These are phyloP conservation scores for Penicillium sp. DNA, from an alignment of 2,329 filamentous ascomycete species.

Conservation along the genomic window DNA sequence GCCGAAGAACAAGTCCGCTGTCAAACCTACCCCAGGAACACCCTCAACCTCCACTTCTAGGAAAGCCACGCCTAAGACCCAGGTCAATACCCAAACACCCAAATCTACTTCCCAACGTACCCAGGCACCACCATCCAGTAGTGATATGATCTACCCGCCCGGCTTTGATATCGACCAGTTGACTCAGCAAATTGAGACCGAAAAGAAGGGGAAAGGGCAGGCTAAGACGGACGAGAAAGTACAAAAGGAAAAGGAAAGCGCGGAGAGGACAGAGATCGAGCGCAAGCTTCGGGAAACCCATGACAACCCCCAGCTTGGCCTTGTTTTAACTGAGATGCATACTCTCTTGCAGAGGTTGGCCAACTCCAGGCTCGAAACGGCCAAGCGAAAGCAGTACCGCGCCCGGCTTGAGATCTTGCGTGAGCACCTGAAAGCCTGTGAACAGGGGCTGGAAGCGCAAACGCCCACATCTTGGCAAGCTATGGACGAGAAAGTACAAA, in stretches of 20 bases:
- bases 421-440: neutral
- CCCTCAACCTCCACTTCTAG: neutral
- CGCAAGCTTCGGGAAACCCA: neutral
- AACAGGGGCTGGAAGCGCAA: neutral
- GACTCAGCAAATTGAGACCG: neutral
- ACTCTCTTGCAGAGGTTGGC: neutral
- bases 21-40: neutral
- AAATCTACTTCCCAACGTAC: neutral
- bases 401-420: neutral
- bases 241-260: neutral
- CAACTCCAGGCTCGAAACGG: neutral
- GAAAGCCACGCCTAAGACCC: neutral
- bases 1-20: neutral
- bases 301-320: neutral
- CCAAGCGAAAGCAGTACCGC: neutral
- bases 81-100: neutral
- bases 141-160: neutral
- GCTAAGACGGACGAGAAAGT: neutral
- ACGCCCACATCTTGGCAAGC: neutral
- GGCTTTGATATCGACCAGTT: neutral
- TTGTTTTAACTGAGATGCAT: neutral
- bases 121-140: neutral
- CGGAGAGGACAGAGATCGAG: neutral
- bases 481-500: neutral
- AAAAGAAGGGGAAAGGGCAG: neutral